A percentile compares a stretch with the other conserved stretches of the same genome.
These are phyloP conservation scores for Solanum ossicruentum DNA, from an alignment of 257 asterid genomes.

Conservation along the genomic window DNA sequence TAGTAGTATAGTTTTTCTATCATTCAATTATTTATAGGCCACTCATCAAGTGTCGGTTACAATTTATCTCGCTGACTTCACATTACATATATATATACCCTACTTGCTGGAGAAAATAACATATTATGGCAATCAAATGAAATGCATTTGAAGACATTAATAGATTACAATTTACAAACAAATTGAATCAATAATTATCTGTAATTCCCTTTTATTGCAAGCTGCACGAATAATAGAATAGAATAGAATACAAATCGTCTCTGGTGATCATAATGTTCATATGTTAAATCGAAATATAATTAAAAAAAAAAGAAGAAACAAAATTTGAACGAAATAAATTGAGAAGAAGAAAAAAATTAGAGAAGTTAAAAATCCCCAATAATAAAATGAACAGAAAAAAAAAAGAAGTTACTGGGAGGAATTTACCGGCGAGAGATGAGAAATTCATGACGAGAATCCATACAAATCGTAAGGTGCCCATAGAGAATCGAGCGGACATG, in stretches of 20 bases:
- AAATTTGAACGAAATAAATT: constrained; percentile 16
- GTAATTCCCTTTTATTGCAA: constrained; percentile 12
- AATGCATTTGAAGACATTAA: too few species aligned
- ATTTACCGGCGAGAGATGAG: constrained; percentile 40
- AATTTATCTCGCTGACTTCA: not conserved
- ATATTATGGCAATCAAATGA: too few species aligned
- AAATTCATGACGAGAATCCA: constrained; percentile 25
- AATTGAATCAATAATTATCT: constrained; percentile 3
- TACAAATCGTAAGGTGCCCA: constrained; percentile 85
- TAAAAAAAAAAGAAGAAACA: not conserved
- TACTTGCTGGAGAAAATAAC: not conserved
- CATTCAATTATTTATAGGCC: not conserved
- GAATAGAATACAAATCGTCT: constrained; percentile 27
- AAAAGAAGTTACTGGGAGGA: constrained; percentile 13
- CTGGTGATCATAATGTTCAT: constrained; percentile 4
- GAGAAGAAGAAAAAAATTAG: constrained; percentile 1
- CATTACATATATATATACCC: not conserved
- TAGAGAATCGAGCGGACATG: constrained; percentile 65
- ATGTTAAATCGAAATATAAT: constrained; percentile 18
- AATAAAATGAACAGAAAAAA: not conserved
- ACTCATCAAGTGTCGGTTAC: not conserved
- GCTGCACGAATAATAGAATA: constrained; percentile 5
- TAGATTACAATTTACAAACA: not conserved
- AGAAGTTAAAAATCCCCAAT: constrained; percentile 1
- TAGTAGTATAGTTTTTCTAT: not conserved